Percentiles rank a stretch among this genome's conserved stretches.
These are phyloP conservation scores for Spiraea crenata DNA, from an alignment of 331 rosid species.

Conservation along the genomic window DNA sequence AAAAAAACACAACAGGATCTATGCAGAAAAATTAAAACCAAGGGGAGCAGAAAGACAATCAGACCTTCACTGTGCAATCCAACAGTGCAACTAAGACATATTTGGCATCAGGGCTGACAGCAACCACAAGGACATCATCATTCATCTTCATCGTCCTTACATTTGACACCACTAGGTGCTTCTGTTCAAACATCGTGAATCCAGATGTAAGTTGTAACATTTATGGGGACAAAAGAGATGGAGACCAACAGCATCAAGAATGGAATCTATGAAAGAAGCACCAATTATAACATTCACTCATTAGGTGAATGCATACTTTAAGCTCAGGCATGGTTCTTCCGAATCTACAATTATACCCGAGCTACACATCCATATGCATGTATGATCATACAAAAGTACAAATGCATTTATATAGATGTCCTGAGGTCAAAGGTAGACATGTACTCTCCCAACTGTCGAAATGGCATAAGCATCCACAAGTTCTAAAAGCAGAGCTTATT, in stretches of 20 bases:
- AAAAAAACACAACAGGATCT: not conserved
- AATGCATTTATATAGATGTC: not conserved
- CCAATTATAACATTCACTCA: not conserved
- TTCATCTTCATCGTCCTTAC: slow-evolving; percentile 79
- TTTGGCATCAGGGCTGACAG: slow-evolving; percentile 87
- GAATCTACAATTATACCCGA: not conserved
- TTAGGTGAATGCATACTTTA: not conserved
- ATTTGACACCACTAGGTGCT: slow-evolving; percentile 59
- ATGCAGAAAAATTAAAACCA: slow-evolving; percentile 12
- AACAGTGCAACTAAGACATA: slow-evolving; percentile 83
- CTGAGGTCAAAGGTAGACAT: not conserved
- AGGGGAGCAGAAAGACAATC: slow-evolving; percentile 16
- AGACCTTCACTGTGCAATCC: slow-evolving; percentile 87
- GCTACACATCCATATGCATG: not conserved
- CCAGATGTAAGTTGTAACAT: not conserved
- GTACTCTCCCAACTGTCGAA: not conserved
- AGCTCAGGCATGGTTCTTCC: not conserved
- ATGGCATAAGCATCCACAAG: not conserved
- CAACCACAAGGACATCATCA: slow-evolving; percentile 77
- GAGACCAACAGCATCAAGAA: slow-evolving; percentile 4
- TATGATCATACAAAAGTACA: not conserved
- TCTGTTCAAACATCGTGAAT: slow-evolving; percentile 42
- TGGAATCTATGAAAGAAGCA: not conserved
- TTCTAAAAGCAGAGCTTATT: not conserved
- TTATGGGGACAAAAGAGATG: not conserved